A percentile compares a stretch with the other conserved stretches of the same genome.
Evolutionary conservation across 352 stramenopile genomes (phyloP).

Genomic region (Phytophthora pluvialis): DNA sequence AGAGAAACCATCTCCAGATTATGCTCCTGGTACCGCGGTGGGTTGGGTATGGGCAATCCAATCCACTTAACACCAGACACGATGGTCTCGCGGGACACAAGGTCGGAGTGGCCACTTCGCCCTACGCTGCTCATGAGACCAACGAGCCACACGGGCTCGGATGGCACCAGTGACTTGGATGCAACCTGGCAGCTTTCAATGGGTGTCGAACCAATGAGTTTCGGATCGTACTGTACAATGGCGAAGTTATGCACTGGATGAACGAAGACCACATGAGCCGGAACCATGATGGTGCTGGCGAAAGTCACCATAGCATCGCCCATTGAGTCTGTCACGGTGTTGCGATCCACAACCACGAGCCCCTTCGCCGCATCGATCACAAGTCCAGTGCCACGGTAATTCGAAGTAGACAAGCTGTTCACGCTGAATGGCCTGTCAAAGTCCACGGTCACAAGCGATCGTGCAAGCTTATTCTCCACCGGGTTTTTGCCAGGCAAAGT

Average conservation of each 20-base stretch:
- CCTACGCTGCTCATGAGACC: slow-evolving; percentile 85
- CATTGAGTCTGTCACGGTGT: slow-evolving; percentile 90
- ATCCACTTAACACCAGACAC: slow-evolving; percentile 90
- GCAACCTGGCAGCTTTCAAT: slow-evolving; percentile 84
- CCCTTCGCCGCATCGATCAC: slow-evolving; percentile 89
- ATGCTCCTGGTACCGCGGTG: slow-evolving; percentile 87
- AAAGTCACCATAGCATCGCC: slow-evolving; percentile 92
- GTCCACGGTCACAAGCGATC: slow-evolving; percentile 86
- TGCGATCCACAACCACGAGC: slow-evolving; percentile 92
- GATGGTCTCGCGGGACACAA: slow-evolving; percentile 87
- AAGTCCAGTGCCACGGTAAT: slow-evolving; percentile 87
- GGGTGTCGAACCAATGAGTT: slow-evolving; percentile 82
- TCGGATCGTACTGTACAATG: slow-evolving; percentile 92
- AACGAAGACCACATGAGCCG: slow-evolving; percentile 89
- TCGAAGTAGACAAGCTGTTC: slow-evolving; percentile 86
- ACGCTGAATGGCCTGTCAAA: slow-evolving; percentile 88
- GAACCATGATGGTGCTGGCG: slow-evolving; percentile 89
- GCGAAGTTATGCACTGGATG: slow-evolving; percentile 94
- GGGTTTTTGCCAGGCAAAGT: slow-evolving; percentile 84
- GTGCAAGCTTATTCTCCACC: slow-evolving; percentile 81
- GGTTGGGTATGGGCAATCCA: slow-evolving; percentile 78
- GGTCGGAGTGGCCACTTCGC: slow-evolving; percentile 77
- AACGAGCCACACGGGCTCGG: slow-evolving; percentile 86
- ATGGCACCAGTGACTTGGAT: slow-evolving; percentile 59
- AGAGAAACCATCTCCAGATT: slow-evolving; percentile 89